Evolutionary conservation across 1,284 basidiomycete species (phyloP), one percentile per base, ranked within the genome.

Genomic region (Fomitopsis palustris): DNA sequence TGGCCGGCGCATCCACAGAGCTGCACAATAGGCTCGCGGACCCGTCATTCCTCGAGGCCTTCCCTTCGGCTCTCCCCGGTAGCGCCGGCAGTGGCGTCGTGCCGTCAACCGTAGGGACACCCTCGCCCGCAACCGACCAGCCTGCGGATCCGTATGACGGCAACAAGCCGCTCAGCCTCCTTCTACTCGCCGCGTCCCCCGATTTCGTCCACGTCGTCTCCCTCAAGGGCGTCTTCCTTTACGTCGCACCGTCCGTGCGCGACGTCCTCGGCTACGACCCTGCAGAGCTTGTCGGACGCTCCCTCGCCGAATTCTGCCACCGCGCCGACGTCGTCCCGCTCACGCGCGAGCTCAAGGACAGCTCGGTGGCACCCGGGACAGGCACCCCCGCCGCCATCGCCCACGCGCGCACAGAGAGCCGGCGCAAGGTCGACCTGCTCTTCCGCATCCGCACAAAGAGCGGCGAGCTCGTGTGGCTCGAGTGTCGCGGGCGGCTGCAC

Each of bases 131-230:
- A 10, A 58, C 65, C 47, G 67, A 62, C 37, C 69, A 59, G 58
- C 66, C 63, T 42, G 57, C 49, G 21, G 71, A 73, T 31, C 68
- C 65, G 27, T 70, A 71, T 60, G 77, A 75, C 55, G 70, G 69
- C 61, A 81, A 79, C 62, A 76, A 81, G 39, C 75, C 77, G 9
- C 73, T 92, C 21, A 82, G 86, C 56, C 80, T 88, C 61, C 74
- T 92, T 52, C 77, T 95, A 25, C 82, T 95, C 56, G 86, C 88
- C 63, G 77, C 83, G 52, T 76, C 77, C 12, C 81, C 86, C 53
- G 94, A 97, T 71, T 93, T 96, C 70, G 79, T 97, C 31, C 90
- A 93, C 69, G 95, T 97, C 42, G 81, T 98, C 29, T 95, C 93
- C 4, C 85, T 98, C 64, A 97, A 97, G 69, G 96, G 96, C n/a